Evolutionary conservation across 2,329 filamentous ascomycete genomes (phyloP), one percentile per base, ranked within the genome.

Genomic region (Aspergillus pseudonomiae): DNA sequence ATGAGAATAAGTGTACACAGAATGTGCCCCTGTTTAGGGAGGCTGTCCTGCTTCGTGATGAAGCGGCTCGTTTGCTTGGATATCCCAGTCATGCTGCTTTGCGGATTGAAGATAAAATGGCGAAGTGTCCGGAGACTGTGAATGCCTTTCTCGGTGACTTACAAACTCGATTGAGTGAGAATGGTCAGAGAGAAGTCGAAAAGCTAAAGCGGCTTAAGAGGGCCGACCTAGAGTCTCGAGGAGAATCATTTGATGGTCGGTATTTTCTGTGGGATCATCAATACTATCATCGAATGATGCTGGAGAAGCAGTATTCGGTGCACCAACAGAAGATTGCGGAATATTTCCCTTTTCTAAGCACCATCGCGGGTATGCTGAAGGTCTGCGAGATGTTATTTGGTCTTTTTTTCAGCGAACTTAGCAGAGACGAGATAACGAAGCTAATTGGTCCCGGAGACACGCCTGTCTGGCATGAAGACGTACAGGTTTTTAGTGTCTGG

Each of bases 291-390:
- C n/a, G 26, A 19, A 2, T 30, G 26, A 30, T 52, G 24, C 3
- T 28, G 21, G 46, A 52, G 14, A 21, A 4, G 16, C 26, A 52
- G 5, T 52, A 24, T 10, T 14, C 14, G 14, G n/a, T 52, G 2
- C 14, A 52, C 26, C 26, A 52, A 10, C 14, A 28, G 14, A 16
- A 4, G 3, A 52, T 52, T n/a, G n/a, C 26, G 5, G 46, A 52
- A 32, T 32, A 24, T 4, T 52, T 52, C 19, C 14, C 26, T 7
- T 14, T 52, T 0, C 26, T 11, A 19, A 4, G 6, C 2, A 52
- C 26, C 0, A 19, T 12, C 0, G 10, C 6, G 0, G 9, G 46
- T 0, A 32, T 32, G 26, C 14, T 52, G 26, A 1, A 1, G 1
- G 32, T 52, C 3, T 52, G 28, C 11, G 7, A 26, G 7, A 10